These are phyloP conservation scores for Solanum hybrid DNA, from an alignment of 305 asterid genomes.

Conservation along the genomic window DNA sequence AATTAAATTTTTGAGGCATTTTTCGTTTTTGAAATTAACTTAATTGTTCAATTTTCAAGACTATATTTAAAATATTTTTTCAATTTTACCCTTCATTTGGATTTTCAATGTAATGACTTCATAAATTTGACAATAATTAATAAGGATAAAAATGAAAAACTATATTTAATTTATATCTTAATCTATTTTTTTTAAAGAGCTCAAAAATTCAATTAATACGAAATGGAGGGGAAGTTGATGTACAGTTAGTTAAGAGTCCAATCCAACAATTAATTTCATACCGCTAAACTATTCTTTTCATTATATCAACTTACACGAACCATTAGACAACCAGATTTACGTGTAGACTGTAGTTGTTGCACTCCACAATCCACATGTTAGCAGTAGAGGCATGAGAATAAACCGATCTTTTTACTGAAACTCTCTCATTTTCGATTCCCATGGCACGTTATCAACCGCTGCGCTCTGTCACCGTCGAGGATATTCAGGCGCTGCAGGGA, in stretches of 20 bases:
- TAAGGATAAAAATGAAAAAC: too few species aligned
- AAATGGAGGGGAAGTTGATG: neutral
- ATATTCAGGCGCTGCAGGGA: slow-evolving; percentile 38
- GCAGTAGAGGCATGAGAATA: neutral
- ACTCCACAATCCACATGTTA: neutral
- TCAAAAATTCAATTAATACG: too few species aligned
- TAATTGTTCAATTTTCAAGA: too few species aligned
- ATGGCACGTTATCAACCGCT: slow-evolving; percentile 27
- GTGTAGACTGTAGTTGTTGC: neutral
- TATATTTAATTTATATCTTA: too few species aligned
- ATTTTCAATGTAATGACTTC: too few species aligned
- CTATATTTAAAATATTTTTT: too few species aligned
- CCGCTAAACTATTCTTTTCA: neutral
- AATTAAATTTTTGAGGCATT: too few species aligned
- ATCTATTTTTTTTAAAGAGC: too few species aligned
- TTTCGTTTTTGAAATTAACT: too few species aligned
- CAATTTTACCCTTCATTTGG: too few species aligned
- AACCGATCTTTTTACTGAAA: neutral
- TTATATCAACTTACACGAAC: neutral
- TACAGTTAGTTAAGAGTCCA: neutral
- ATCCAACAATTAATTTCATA: neutral
- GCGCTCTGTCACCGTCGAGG: slow-evolving; percentile 38
- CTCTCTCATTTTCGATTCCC: neutral
- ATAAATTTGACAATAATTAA: too few species aligned
- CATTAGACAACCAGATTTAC: neutral